Evolutionary conservation across 805 yeast genomes (phyloP), one percentile per base, ranked within the genome.

Genomic region (Spathaspora sp.): DNA sequence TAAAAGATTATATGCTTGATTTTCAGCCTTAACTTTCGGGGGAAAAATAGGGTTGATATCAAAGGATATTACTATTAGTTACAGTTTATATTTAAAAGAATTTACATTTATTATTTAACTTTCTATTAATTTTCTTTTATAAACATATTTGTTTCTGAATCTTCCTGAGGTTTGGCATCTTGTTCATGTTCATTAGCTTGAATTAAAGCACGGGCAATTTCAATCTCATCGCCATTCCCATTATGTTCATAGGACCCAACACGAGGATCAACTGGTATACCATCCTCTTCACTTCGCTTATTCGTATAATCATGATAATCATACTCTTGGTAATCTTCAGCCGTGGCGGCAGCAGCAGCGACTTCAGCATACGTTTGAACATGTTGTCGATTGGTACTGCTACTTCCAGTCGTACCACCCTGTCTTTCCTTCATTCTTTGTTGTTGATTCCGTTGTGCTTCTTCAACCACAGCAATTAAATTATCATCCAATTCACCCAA

Each of bases 181-280:
- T 42, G 38, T 40, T 54, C 55, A 26, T 60, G 60, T 49, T 74
- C 81, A 55, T 77, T 81, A 0, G 86, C 85, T 54, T 82, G 86
- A 47, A 83, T 82, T 57, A 83, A 67, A 0, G 87, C 89, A 43
- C 86, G 69, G 1, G 89, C 88, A 57, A 83, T 84, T 46, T 82
- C 86, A 39, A 83, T 80, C 56, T 82, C 87, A 47, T 78, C 82
- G 6, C 73, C 69, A 19, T 45, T 45, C 5, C 65, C 58, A 73
- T 65, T 3, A 23, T 23, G 58, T 46, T 71, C 78, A 55, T 76
- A 80, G 0, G 75, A 81, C 42, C 75, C 66, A 5, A 81, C 85
- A 50, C 79, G 83, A 1, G 86, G 85, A 60, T 83, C 87, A 6
- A 81, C 85, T 0, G 83, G 82, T 5, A 78, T 74, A 38, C 47